Evolutionary conservation across 352 stramenopile species (phyloP), one percentile per base, ranked within the genome.

Genomic region (Globisporangium barbulae): DNA sequence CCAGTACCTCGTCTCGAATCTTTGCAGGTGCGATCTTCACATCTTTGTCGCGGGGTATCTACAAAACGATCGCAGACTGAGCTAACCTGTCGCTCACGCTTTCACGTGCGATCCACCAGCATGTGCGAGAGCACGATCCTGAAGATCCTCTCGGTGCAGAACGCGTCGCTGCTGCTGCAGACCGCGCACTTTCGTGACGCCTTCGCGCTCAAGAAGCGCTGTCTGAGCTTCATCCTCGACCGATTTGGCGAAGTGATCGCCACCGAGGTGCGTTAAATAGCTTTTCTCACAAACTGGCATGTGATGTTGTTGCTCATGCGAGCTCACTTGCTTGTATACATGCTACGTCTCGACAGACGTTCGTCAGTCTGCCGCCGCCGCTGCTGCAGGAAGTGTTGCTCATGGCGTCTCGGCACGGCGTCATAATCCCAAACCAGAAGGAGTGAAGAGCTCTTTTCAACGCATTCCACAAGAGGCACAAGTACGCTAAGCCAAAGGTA

Each of bases 171-270:
- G n/a, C 67, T 97, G 50, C 69, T 96, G 19, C 70, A 96, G 75
- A 81, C 81, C 3, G 85, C 88, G 0, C 79, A 96, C 55, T 80
- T 85, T 44, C 78, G 79, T 19, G 83, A 90, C 47, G 80, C 78
- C 3, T 84, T 81, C 49, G 72, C 72, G 33, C 77, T 97, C 19
- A 94, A 94, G 60, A 84, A 83, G 19, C 73, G 85, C n/a, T 96
- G 87, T 65, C 65, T 96, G 13, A 63, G 77, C 22, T 97, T 91
- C 62, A 84, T 95, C 31, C 68, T 96, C 39, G 87, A 93, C 52
- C 85, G 89, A 35, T 94, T 93, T 61, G 75, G 79, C 21, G 69
- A 87, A 25, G 75, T 97, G 42, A 91, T 93, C 50, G 72, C 76
- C 5, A 90, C 78, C 8, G 69, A 84, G 72, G 83, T 92, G 66